These are phyloP conservation scores for Penicillium sp. DNA, from an alignment of 2,329 filamentous ascomycete species.

Conservation along the genomic window DNA sequence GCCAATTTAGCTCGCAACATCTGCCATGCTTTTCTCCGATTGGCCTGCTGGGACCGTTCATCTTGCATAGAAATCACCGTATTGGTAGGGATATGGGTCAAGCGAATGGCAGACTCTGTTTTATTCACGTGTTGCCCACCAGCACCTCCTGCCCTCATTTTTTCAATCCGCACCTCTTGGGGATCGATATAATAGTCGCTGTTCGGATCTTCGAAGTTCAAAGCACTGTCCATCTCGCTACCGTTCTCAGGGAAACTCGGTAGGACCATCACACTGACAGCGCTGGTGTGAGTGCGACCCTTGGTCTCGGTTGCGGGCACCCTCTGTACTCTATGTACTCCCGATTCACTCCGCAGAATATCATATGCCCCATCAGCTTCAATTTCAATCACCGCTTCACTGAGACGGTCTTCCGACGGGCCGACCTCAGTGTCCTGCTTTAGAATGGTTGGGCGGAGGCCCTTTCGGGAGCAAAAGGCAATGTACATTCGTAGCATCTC, in stretches of 20 bases:
- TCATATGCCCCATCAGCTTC: slow-evolving; percentile 76
- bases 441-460: slow-evolving; percentile 65
- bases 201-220: slow-evolving; percentile 75
- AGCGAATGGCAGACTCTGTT: slow-evolving; percentile 89
- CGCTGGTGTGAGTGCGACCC: slow-evolving; percentile 89
- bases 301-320: slow-evolving; percentile 88
- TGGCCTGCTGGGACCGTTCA: slow-evolving; percentile 82
- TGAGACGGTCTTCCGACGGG: slow-evolving; percentile 65
- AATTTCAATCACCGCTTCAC: slow-evolving; percentile 86
- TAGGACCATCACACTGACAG: slow-evolving; percentile 87
- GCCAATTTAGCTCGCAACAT: slow-evolving; percentile 79
- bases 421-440: slow-evolving; percentile 78
- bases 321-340: slow-evolving; percentile 92
- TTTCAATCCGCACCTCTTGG: slow-evolving; percentile 77
- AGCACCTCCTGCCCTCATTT: slow-evolving; percentile 87
- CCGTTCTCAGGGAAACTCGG: slow-evolving; percentile 68
- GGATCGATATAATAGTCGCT: slow-evolving; percentile 90
- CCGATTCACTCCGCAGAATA: slow-evolving; percentile 78
- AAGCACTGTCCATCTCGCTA: slow-evolving; percentile 51
- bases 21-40: slow-evolving; percentile 83
- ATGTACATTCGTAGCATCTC: slow-evolving; percentile 89
- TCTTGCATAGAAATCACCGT: slow-evolving; percentile 92
- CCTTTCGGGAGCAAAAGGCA: slow-evolving; percentile 68
- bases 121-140: slow-evolving; percentile 98
- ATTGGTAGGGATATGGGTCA: slow-evolving; percentile 86